Base-by-base conservation (phyloP, 176 grass and related monocot genomes). In the Musa schizocarpa region DNA sequence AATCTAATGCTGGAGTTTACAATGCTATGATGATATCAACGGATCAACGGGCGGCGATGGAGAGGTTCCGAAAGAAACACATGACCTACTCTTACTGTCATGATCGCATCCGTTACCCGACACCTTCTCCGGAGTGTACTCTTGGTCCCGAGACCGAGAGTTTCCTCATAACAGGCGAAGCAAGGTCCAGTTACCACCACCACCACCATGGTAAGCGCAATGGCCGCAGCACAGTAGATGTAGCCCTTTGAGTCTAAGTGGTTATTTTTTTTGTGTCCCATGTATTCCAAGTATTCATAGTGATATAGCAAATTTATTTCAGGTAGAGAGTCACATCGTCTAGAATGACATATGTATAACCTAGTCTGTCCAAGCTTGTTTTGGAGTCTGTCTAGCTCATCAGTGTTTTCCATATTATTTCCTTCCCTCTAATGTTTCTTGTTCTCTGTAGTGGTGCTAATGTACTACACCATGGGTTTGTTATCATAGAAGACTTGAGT, bases 21-120 rank as follows among this genome's bases (percentile, higher is more conserved):
- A 2, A 7, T 25, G 69, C 54, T 6, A 65, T n/a, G 67, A 55
- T 24, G 51, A 73, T 83, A 50, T 53, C 81, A 52, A 2, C 69
- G 0, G 16, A 26, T 80, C 85, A 85, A 78, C 81, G 76, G 84
- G 69, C 69, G 58, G 78, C 66, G 29, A 96, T 92, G 93, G 89
- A 85, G 76, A 73, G 65, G 74, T 88, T 86, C 82, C 82, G 93
- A 3, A 74, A 82, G 76, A 81, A 83, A 50, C 29, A 92, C 83
- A 83, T 96, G 89, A 90, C 87, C 65, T 96, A 96, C 50, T 85
- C 89, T 9, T 96, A 92, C 78, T 96, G 93, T 81, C 86, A 96
- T 74, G 93, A 96, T 61, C 87, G 85, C 20, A 26, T 81, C 20
- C 81, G 93, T 74, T 96, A 96, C 69, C 53, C 58, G 1, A 59